Evolutionary conservation across 176 grass and related monocot genomes (phyloP), one percentile per base, ranked within the genome.

Genomic region (Dactylis glomerata): DNA sequence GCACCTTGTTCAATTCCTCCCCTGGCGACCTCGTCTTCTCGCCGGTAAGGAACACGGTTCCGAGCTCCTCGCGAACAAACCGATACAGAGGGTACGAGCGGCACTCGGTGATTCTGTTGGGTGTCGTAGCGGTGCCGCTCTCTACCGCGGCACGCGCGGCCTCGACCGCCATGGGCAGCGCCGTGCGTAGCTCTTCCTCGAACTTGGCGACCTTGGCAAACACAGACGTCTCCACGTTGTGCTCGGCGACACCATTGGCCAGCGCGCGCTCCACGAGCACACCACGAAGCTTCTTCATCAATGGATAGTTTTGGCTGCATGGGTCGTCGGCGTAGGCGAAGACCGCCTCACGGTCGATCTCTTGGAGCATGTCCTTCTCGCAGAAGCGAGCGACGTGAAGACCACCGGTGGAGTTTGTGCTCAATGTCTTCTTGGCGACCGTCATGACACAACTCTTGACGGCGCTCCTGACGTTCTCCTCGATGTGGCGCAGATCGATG

Each of bases 1-100:
- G 88, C 81, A 94, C 92, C 84, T 94, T 91, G 56, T 94, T 86
- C 0, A 88, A 80, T 38, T 91, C 92, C 85, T 94, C 92, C 19
- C 92, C 92, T 7, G 92, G 92, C 1, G 92, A 94, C 49, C 74
- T 34, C 12, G 79, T 76, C 86, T 92, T 94, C 92, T 94, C 92
- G 1, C 92, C 92, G 38, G 92, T 92, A 40, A 68, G 66, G 13
- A 38, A 40, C 3, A 40, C 66, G 20, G 66, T 68, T 68, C 66
- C 34, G 20, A 68, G 66, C 34, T 68, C 66, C 12, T 68, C 0
- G 1, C 66, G 66, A 33, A 68, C 66, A 40, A 68, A 68, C 34
- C 66, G 19, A 3, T 68, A 40, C 1, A 68, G 10, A 22, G 66
- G 66, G 66, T 68, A 68, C 1, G 34, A 68, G 4, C 66, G 34